Evolutionary conservation across 306 rosid species (phyloP).

Genomic region (Lathyrus oleraceus): DNA sequence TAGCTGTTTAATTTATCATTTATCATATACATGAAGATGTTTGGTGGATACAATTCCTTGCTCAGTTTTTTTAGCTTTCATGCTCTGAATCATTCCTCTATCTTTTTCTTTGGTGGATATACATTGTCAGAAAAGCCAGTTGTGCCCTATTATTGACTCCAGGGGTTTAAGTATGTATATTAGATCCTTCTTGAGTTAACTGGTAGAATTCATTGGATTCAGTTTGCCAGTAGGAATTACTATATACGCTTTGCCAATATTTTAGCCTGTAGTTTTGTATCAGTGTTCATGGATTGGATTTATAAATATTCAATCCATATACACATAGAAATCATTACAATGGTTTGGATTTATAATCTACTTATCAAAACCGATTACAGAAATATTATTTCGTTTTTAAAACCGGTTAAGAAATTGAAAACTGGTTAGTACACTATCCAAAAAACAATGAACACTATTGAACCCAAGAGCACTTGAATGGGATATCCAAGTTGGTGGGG

Average conservation of each 20-base stretch:
- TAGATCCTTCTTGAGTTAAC: constrained; percentile 5
- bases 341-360: too few relatives aligned
- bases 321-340: too few relatives aligned
- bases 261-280: too few relatives aligned
- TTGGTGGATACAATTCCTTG: constrained; percentile 34
- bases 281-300: too few relatives aligned
- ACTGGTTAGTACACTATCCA: too few relatives aligned
- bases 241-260: constrained; percentile 3
- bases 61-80: constrained; percentile 35
- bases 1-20: constrained; percentile 26
- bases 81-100: background rate
- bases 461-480: too few relatives aligned
- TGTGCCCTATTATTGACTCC: constrained; percentile 20
- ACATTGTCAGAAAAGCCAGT: constrained; percentile 9
- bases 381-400: too few relatives aligned
- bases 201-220: constrained; percentile 5
- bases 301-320: too few relatives aligned
- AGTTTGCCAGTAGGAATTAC: background rate
- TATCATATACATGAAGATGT: constrained; percentile 26
- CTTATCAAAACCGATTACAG: too few relatives aligned
- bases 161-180: constrained; percentile 32
- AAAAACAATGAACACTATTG: too few relatives aligned
- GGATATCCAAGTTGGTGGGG: too few relatives aligned
- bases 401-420: too few relatives aligned
- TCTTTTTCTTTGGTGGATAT: constrained; percentile 26